Percentiles rank a stretch among this genome's conserved stretches.
Evolutionary conservation across 2,329 filamentous ascomycete genomes (phyloP).

Genomic region (Microsporum audouinii): DNA sequence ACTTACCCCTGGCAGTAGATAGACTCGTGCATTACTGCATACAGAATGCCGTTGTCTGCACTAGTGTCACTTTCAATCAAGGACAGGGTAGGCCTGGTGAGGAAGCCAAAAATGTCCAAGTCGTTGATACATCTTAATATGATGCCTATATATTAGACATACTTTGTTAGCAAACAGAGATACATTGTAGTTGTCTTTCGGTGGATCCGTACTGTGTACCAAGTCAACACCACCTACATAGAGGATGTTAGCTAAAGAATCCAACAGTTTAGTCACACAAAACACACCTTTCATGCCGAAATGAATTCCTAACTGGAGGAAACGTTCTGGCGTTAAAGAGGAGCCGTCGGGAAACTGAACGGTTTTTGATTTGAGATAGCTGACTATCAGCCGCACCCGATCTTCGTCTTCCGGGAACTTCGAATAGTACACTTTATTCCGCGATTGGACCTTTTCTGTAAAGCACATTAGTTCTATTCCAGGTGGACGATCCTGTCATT

Average conservation of each 20-base stretch:
- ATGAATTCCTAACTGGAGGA: conserved; percentile 64
- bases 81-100: conserved; percentile 60
- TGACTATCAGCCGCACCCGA: conserved; percentile 54
- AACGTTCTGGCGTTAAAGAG: conserved; percentile 57
- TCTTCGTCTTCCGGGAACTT: conserved; percentile 76
- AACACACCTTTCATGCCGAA: conserved; percentile 61
- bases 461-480: background rate
- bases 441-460: conserved; percentile 50
- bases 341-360: conserved; percentile 63
- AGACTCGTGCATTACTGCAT: conserved; percentile 76
- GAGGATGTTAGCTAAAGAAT: background rate
- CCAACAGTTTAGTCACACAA: background rate
- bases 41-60: conserved; percentile 70
- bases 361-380: conserved; percentile 51
- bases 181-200: background rate
- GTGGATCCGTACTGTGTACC: conserved; percentile 48
- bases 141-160: conserved; percentile 36
- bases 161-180: background rate
- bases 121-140: conserved; percentile 61
- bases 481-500: conserved; percentile 12
- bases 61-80: conserved; percentile 54
- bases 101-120: conserved; percentile 60
- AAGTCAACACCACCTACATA: conserved; percentile 52
- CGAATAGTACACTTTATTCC: conserved; percentile 67
- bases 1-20: conserved; percentile 64